Conservation (phyloP, 2,329 filamentous ascomycete species). For the Sarocladiaceae sp. region DNA sequence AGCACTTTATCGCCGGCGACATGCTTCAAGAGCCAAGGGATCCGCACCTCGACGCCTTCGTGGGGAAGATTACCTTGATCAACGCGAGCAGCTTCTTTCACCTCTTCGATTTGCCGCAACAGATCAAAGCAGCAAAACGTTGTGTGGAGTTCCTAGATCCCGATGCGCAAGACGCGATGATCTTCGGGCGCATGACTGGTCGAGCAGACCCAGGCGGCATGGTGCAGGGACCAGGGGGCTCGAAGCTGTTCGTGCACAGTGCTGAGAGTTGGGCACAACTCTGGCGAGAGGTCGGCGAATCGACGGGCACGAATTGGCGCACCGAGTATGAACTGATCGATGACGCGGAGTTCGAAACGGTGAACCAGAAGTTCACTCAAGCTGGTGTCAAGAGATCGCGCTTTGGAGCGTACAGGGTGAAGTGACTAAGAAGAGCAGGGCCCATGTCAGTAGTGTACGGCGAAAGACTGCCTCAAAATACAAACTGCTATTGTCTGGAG, state of each 20-base stretch:
- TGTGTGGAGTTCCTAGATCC: constrained; percentile 42
- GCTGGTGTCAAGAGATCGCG: neutral
- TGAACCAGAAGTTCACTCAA: neutral
- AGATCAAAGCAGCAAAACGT: constrained; percentile 38
- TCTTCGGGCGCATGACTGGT: constrained; percentile 50
- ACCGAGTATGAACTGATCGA: neutral
- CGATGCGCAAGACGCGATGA: constrained; percentile 37
- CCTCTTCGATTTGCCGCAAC: constrained; percentile 43
- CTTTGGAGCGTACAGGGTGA: neutral
- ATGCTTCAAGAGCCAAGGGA: constrained; percentile 37
- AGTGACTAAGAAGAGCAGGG: too few relatives aligned
- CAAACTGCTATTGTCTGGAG: too few relatives aligned
- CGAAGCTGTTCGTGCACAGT: constrained; percentile 30
- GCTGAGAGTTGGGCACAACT: constrained; percentile 44
- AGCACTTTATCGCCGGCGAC: constrained; percentile 48
- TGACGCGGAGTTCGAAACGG: neutral
- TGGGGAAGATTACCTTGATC: constrained; percentile 40
- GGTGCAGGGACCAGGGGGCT: neutral
- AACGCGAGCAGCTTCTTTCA: constrained; percentile 47
- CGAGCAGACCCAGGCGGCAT: constrained; percentile 16
- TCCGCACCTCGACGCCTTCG: constrained; percentile 25
- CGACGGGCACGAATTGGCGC: constrained; percentile 45
- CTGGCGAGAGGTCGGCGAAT: constrained; percentile 47
- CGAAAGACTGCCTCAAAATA: too few relatives aligned
- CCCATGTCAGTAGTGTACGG: too few relatives aligned